Evolutionary conservation across 306 rosid species (phyloP).

Genomic region (Coriaria nepalensis): DNA sequence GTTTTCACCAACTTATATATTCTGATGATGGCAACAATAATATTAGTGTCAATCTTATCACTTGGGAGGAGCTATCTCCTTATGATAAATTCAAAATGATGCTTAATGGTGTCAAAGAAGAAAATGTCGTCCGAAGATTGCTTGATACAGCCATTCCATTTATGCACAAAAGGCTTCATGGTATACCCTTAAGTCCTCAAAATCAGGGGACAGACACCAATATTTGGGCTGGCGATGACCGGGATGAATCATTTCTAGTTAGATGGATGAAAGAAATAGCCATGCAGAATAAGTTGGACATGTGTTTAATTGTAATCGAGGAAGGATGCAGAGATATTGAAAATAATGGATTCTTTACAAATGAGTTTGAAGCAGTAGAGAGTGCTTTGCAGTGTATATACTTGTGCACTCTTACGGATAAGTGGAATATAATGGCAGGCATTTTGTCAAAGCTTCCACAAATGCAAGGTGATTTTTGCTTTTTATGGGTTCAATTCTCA

Average conservation of each 20-base stretch:
- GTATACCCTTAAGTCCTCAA: conserved; percentile 19
- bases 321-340: conserved; percentile 69
- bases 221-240: conserved; percentile 23
- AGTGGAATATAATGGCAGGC: conserved; percentile 76
- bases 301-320: conserved; percentile 61
- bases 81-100: conserved; percentile 74
- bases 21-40: conserved; percentile 46
- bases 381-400: conserved; percentile 90
- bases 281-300: conserved; percentile 65
- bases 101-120: conserved; percentile 75
- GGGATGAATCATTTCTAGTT: conserved; percentile 60
- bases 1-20: conserved; percentile 68
- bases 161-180: conserved; percentile 48
- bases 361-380: conserved; percentile 66
- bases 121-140: conserved; percentile 47
- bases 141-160: conserved; percentile 64
- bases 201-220: conserved; percentile 17
- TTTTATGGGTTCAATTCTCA: conserved; percentile 12
- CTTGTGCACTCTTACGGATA: conserved; percentile 68
- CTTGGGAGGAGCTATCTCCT: conserved; percentile 62
- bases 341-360: conserved; percentile 38
- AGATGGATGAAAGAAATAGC: conserved; percentile 91
- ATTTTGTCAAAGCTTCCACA: conserved; percentile 74
- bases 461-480: conserved; percentile 49
- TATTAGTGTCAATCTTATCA: conserved; percentile 42